Base-by-base conservation (phyloP, 129 eudicot genomes). In the Artemisia annua region DNA sequence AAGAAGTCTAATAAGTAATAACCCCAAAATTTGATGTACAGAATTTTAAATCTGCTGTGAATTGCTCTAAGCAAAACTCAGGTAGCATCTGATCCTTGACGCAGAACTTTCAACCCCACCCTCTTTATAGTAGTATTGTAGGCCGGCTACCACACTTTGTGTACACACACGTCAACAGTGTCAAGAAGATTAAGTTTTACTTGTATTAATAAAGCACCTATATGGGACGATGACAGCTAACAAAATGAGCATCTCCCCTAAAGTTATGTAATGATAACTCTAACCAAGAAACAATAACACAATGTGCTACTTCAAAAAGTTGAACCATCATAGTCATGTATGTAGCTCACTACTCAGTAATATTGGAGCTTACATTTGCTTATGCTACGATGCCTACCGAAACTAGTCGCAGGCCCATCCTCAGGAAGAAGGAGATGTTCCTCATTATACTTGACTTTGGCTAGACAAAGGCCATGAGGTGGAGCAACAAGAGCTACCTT, bases 401-500 rank as follows among this genome's bases (percentile, higher is more conserved):
- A 82, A 76, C 98, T 89, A 74, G 84, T 58, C 26, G 80, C 74
- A 48, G 98, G 98, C 19, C 83, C 66, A 76, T 77, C 84, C 32
- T 70, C 32, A 14, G 96, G 96, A 73, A 68, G 85, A 58, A 12
- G 81, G 46, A 92, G 81, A 82, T 92, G 96, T 26, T 92, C 85
- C 60, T 83, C 88, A 14, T 78, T 83, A 67, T 92, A 92, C 65
- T 87, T 92, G 11, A 92, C 82, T 48, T 74, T 68, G 28, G 73
- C 77, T 14, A 92, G 95, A 66, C 71, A 83, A 3, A 92, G 86
- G 18, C 96, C 98, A 63, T 92, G 96, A 67, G 98, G 90, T 3
- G 96, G 98, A 46, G 86, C 94, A 7, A 79, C 72, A 30, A 72
- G 72, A 9, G 98, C 83, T 14, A 73, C 87, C 72, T 85, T 92